Conservation (phyloP, 345 rosid genomes). For the Citrus trifoliata region DNA sequence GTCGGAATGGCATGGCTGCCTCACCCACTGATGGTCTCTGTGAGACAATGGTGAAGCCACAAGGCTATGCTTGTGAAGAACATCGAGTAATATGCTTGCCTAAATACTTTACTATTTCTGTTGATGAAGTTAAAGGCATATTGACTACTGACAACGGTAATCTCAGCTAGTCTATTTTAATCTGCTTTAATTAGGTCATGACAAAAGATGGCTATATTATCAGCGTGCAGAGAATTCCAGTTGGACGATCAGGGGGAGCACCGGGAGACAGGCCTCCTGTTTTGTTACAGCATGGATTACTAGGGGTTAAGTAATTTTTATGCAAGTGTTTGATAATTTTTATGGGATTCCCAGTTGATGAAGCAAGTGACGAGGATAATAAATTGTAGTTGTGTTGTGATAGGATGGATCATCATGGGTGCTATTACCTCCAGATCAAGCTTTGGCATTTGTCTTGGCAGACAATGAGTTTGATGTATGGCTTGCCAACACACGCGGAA, state of each 20-base stretch:
- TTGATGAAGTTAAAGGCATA: background rate
- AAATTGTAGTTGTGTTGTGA: background rate
- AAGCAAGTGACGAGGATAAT: background rate
- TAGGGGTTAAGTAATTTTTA: slow-evolving; percentile 28
- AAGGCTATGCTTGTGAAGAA: slow-evolving; percentile 40
- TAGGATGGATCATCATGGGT: slow-evolving; percentile 51
- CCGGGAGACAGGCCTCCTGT: slow-evolving; percentile 32
- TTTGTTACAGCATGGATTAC: slow-evolving; percentile 52
- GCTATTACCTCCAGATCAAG: slow-evolving; percentile 33
- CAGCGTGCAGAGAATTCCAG: slow-evolving; percentile 50
- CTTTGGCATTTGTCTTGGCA: slow-evolving; percentile 42
- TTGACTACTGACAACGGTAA: background rate
- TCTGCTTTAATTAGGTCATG: slow-evolving; percentile 37
- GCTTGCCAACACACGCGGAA: slow-evolving; percentile 52
- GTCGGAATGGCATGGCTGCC: background rate
- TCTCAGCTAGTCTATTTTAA: background rate
- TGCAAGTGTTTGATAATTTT: background rate
- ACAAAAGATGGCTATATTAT: slow-evolving; percentile 58
- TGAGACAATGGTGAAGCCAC: slow-evolving; percentile 23
- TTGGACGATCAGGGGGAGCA: slow-evolving; percentile 27
- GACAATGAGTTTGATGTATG: slow-evolving; percentile 52
- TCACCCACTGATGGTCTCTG: slow-evolving; percentile 22
- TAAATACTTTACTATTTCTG: background rate
- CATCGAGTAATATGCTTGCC: slow-evolving; percentile 15
- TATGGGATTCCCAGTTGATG: background rate